Conservation (phyloP, 2,329 filamentous ascomycete genomes). For the Phialophora tarda region DNA sequence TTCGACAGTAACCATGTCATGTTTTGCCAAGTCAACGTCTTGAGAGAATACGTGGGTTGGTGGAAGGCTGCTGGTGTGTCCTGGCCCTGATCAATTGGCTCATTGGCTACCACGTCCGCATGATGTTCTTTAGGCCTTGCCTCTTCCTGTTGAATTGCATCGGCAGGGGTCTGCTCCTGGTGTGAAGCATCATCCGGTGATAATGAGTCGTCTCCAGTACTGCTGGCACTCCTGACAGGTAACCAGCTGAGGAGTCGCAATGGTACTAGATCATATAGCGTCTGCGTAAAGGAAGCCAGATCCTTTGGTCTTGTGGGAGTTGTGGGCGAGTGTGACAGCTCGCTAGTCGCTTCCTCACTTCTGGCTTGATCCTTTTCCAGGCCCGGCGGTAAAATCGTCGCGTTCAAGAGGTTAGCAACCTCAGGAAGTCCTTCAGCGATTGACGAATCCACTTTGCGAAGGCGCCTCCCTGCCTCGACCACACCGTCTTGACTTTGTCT, state of each 20-base stretch:
- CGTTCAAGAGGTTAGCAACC: conserved; percentile 15
- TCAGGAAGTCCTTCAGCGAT: conserved; percentile 13
- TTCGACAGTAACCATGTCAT: conserved; percentile 24
- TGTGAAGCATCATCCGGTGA: background rate
- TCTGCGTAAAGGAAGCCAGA: conserved; percentile 66
- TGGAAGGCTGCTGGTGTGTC: background rate
- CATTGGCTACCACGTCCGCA: background rate
- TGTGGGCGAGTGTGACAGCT: background rate
- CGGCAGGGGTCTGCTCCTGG: background rate
- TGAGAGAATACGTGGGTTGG: conserved; percentile 20
- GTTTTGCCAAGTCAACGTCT: conserved; percentile 24
- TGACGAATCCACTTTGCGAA: conserved; percentile 13
- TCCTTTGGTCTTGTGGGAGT: conserved; percentile 49
- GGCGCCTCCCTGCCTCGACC: conserved; percentile 23
- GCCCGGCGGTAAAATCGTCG: background rate
- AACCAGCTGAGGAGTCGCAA: conserved; percentile 55
- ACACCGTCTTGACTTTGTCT: conserved; percentile 24
- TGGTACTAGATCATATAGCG: conserved; percentile 57
- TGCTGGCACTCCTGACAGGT: conserved; percentile 43
- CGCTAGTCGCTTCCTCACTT: background rate
- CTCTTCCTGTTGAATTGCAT: background rate
- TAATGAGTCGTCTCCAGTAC: conserved; percentile 35
- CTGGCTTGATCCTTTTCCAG: background rate
- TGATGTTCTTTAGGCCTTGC: background rate
- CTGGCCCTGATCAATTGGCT: background rate